These are phyloP conservation scores for Plasmodium cynomolgi DNA, from an alignment of 169 alveolate genomes.

Conservation along the genomic window DNA sequence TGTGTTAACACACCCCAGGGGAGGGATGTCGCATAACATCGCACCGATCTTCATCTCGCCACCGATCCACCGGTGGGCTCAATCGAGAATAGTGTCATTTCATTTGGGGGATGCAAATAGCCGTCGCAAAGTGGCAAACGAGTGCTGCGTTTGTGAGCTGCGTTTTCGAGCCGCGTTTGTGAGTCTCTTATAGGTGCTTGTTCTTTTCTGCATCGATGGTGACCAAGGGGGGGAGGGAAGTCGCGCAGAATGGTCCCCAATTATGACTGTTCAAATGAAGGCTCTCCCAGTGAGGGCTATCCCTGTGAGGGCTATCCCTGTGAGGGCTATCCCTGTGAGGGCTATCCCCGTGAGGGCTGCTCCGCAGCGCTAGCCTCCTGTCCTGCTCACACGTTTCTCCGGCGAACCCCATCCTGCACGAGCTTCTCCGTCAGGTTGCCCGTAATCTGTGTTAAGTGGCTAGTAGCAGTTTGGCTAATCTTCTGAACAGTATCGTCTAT, in stretches of 20 bases:
- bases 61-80: not conserved
- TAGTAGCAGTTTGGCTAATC: constrained; percentile 75
- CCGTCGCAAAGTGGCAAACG: not conserved
- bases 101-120: not conserved
- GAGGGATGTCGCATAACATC: not conserved
- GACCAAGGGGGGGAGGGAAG: too few relatives aligned
- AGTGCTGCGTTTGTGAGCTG: too few relatives aligned
- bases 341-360: too few relatives aligned
- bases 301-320: too few relatives aligned
- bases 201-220: too few relatives aligned
- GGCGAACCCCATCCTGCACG: constrained; percentile 37
- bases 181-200: not conserved
- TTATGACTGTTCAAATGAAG: too few relatives aligned
- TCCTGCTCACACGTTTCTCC: constrained; percentile 15
- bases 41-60: not conserved
- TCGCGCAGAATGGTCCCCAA: too few relatives aligned
- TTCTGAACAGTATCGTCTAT: constrained; percentile 79
- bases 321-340: too few relatives aligned
- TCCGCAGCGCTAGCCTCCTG: not conserved
- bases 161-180: too few relatives aligned
- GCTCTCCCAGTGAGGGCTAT: too few relatives aligned
- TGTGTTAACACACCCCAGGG: not conserved
- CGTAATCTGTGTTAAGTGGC: constrained; percentile 51
- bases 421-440: constrained; percentile 53
- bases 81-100: not conserved